phyloP scores from a whole-genome alignment of 1,284 basidiomycete genomes.

The Calocybe gambosa region DNA sequence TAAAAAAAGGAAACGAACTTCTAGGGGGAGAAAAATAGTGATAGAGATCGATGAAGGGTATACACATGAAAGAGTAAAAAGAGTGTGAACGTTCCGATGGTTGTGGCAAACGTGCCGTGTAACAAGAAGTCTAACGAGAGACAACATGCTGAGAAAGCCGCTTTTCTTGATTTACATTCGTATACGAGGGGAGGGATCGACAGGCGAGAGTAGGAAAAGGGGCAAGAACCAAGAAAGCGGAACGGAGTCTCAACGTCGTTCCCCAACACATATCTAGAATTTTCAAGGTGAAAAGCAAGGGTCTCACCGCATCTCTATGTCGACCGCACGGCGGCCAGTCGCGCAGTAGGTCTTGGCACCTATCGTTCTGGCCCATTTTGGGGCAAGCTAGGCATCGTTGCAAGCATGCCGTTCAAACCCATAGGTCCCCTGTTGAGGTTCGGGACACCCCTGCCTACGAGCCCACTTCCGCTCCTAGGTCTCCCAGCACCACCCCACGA shows the following conservation, averaged over 20 bases:
- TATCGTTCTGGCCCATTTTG: conserved; percentile 7
- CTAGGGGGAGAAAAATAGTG: not conserved
- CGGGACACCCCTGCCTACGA: conserved; percentile 26
- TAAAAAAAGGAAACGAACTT: not conserved
- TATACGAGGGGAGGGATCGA: not conserved
- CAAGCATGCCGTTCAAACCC: conserved; percentile 11
- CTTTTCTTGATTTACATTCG: not conserved
- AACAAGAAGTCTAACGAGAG: not conserved
- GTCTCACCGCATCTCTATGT: not conserved
- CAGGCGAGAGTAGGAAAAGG: not conserved
- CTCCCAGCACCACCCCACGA: conserved; percentile 23
- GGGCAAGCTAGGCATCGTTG: conserved; percentile 14
- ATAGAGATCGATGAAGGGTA: not conserved
- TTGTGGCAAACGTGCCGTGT: not conserved
- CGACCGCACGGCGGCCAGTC: not conserved
- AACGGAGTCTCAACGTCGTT: not conserved
- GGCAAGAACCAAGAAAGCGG: not conserved
- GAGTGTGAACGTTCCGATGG: not conserved
- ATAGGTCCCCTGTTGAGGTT: conserved; percentile 22
- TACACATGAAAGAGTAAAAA: not conserved
- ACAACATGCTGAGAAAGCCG: not conserved
- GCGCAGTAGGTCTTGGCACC: too few relatives aligned
- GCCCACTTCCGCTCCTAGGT: conserved; percentile 42
- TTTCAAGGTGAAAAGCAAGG: not conserved
- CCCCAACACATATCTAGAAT: not conserved